Evolutionary conservation across 2,329 filamentous ascomycete species (phyloP).

Genomic region (Cryphonectria radicalis): DNA sequence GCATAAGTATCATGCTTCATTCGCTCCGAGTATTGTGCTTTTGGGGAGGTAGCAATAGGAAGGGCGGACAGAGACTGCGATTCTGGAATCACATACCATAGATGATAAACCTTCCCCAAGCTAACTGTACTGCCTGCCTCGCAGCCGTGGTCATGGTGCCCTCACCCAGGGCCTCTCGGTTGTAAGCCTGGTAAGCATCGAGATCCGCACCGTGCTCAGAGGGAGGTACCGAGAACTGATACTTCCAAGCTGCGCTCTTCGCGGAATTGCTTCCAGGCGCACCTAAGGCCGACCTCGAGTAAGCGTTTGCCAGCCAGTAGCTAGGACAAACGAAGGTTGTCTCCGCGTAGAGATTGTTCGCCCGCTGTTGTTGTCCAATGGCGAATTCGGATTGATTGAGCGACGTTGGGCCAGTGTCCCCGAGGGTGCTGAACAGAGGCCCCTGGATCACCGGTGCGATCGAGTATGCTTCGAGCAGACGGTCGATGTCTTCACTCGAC

Average conservation of each 20-base stretch:
- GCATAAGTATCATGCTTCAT: background rate
- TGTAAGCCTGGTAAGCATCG: slow-evolving; percentile 33
- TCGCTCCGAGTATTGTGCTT: background rate
- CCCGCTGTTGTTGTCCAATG: slow-evolving; percentile 54
- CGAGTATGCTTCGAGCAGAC: slow-evolving; percentile 33
- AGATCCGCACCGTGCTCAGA: slow-evolving; percentile 44
- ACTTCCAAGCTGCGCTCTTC: slow-evolving; percentile 44
- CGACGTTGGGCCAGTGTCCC: slow-evolving; percentile 39
- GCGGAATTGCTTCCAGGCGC: slow-evolving; percentile 29
- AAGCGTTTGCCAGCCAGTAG: slow-evolving; percentile 56
- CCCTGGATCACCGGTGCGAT: slow-evolving; percentile 25
- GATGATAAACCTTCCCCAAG: slow-evolving; percentile 47
- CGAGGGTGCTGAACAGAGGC: slow-evolving; percentile 33
- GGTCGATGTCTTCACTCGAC: slow-evolving; percentile 41
- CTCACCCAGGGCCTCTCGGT: slow-evolving; percentile 24
- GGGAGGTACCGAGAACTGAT: slow-evolving; percentile 47
- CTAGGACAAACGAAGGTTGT: slow-evolving; percentile 57
- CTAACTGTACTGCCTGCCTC: slow-evolving; percentile 31
- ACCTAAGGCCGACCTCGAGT: slow-evolving; percentile 33
- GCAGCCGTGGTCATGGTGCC: slow-evolving; percentile 33
- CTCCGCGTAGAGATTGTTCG: slow-evolving; percentile 55
- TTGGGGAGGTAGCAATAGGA: background rate
- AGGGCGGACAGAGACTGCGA: background rate
- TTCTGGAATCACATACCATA: slow-evolving; percentile 27
- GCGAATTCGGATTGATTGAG: slow-evolving; percentile 39